Base-by-base conservation (phyloP, 345 rosid genomes). In the Capsella bursapastoris region DNA sequence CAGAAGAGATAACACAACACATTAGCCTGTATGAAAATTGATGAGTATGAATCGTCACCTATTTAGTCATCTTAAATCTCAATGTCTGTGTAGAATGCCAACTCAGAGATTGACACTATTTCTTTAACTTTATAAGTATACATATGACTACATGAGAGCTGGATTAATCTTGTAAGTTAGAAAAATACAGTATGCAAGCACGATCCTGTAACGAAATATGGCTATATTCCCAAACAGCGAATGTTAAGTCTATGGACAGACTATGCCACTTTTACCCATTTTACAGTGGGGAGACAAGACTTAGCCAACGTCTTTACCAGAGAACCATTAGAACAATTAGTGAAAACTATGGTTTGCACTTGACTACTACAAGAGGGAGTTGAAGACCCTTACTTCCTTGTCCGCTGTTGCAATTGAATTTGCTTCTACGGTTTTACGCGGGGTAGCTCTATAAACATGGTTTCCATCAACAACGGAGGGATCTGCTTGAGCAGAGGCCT, bases 321-420 rank as follows among this genome's bases (percentile, higher is more conserved):
- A 43, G 28, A 25, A 28, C 55, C 32, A 43, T 43, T 16, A 47
- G 68, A 51, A 60, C 22, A 51, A 11, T 50, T 44, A 12, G 11
- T 58, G 50, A 18, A 34, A 53, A 62, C 41, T 51, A 40, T 7
- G 44, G 15, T 34, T 49, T 55, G 64, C 37, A 18, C 40, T 8
- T 37, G 64, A 37, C 5, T 11, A 37, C 57, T 64, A 28, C 61
- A 59, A 28, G 66, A 58, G 16, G 45, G 62, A 71, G 75, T 59
- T 31, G 57, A 25, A 59, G 61, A 59, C 38, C 37, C 83, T 84
- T 83, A 88, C 98, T 87, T 88, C 96, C 51, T 89, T 95, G 55
- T 79, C 81, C 51, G 81, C 70, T 9, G 85, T 55, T n/a, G 87
- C 70, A 75, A 64, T 83, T 83, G 85, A 78, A 57, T 81, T 79